phyloP scores from a whole-genome alignment of 257 asterid species.

The Dorcoceras hygrometricum region DNA sequence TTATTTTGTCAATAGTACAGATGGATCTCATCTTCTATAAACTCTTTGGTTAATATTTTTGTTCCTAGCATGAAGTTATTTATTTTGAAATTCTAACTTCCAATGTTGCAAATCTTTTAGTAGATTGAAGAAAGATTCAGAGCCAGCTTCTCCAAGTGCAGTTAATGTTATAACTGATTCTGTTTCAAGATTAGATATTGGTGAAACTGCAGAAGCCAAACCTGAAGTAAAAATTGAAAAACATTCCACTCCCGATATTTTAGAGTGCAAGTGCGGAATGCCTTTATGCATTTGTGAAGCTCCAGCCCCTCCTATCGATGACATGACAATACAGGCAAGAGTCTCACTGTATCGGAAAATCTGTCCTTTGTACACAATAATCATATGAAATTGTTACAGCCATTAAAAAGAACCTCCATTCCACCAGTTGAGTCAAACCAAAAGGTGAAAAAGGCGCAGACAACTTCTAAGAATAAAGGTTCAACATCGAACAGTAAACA shows the following conservation, averaged over 20 bases:
- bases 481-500: constrained; percentile 75
- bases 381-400: constrained; percentile 40
- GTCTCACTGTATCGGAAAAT: constrained; percentile 18
- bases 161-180: constrained; percentile 56
- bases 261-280: constrained; percentile 96
- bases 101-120: constrained; percentile 18
- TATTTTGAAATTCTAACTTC: constrained; percentile 3
- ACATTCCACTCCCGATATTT: constrained; percentile 38
- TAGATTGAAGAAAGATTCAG: constrained; percentile 52
- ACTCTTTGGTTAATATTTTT: constrained; percentile 10
- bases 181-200: constrained; percentile 65
- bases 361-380: constrained; percentile 17
- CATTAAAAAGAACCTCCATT: constrained; percentile 41
- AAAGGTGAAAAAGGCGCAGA: constrained; percentile 58
- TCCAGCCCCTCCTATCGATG: constrained; percentile 54
- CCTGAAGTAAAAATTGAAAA: constrained; percentile 39
- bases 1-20: constrained; percentile 9
- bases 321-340: constrained; percentile 50
- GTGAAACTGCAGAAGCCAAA: constrained; percentile 41
- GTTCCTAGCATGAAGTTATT: background rate
- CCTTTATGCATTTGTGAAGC: constrained; percentile 98
- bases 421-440: constrained; percentile 38
- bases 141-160: constrained; percentile 50
- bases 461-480: constrained; percentile 57
- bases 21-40: background rate